Evolutionary conservation across 1,139 yeast genomes (phyloP), one percentile per base, ranked within the genome.

Genomic region (Hansenula sp.): DNA sequence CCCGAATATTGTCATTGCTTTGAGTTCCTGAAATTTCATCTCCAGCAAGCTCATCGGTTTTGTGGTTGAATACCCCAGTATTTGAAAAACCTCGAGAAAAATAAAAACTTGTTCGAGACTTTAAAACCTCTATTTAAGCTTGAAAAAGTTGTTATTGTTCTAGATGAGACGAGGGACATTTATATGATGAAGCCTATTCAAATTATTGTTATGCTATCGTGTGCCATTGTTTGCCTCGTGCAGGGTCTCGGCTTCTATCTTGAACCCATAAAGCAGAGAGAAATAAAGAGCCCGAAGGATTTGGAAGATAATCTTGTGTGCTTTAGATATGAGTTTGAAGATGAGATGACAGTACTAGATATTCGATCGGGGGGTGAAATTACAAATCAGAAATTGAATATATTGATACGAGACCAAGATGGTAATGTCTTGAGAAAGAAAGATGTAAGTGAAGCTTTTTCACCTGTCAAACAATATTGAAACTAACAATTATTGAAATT

Each of bases 351-450:
- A 2, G 29, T 43, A 2, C 13, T 47, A 13, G 21, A 29, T 4
- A 38, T 47, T 25, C 35, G 28, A 16, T 36, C 42, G 4, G 42
- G 37, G 22, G 41, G 36, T 16, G 34, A 36, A 9, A 32, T 30
- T 4, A 9, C 18, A 1, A 40, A 41, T 18, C 51, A 47, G 37
- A 21, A 13, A 21, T 42, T 47, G 18, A 26, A 33, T 14, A 7
- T 47, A 7, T 10, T 18, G 3, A 30, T 47, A 11, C 37, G 28
- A 19, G 51, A 47, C 35, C 27, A 38, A 12, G 7, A 28, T 16
- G 46, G 42, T 1, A 44, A 43, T 29, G 4, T 39, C 13, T 32
- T 45, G 30, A 30, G 43, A 14, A 12, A n/a, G 13, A 37, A 32
- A 17, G 39, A 39, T 2, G 50, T 44, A 20, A 31, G 39, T 30